Conservation (phyloP, 352 stramenopile species). For the Phytophthora quininea region DNA sequence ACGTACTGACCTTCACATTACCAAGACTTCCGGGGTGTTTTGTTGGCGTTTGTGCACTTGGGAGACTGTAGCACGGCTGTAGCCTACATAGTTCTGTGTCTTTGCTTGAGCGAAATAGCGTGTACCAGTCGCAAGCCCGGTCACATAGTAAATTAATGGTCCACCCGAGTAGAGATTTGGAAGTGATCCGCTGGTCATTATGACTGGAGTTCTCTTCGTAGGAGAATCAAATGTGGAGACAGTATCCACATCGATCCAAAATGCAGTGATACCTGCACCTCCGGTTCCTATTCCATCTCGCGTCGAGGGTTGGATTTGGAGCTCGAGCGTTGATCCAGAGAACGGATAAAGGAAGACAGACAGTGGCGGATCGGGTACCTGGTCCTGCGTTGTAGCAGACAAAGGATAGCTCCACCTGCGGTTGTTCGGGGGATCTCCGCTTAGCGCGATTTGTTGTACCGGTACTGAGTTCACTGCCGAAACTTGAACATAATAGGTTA, state of each 20-base stretch:
- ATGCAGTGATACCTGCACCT: constrained; percentile 57
- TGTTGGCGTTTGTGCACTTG: constrained; percentile 61
- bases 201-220: constrained; percentile 52
- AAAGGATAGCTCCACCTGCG: constrained; percentile 91
- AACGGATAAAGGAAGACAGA: constrained; percentile 65
- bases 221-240: constrained; percentile 78
- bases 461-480: constrained; percentile 91
- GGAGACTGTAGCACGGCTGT: constrained; percentile 69
- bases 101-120: constrained; percentile 89
- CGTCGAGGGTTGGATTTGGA: constrained; percentile 77
- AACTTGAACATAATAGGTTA: constrained; percentile 92
- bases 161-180: constrained; percentile 63
- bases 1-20: constrained; percentile 67
- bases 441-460: constrained; percentile 84
- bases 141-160: constrained; percentile 72
- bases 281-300: constrained; percentile 64
- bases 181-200: constrained; percentile 38
- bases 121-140: constrained; percentile 71
- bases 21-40: constrained; percentile 49
- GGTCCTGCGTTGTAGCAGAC: constrained; percentile 82
- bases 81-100: constrained; percentile 69
- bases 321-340: constrained; percentile 62
- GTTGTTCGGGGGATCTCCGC: constrained; percentile 87
- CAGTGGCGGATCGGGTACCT: constrained; percentile 78
- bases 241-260: constrained; percentile 76